These are phyloP conservation scores for Aspergillus pseudoglaucus DNA, from an alignment of 2,329 filamentous ascomycete genomes.

Conservation along the genomic window DNA sequence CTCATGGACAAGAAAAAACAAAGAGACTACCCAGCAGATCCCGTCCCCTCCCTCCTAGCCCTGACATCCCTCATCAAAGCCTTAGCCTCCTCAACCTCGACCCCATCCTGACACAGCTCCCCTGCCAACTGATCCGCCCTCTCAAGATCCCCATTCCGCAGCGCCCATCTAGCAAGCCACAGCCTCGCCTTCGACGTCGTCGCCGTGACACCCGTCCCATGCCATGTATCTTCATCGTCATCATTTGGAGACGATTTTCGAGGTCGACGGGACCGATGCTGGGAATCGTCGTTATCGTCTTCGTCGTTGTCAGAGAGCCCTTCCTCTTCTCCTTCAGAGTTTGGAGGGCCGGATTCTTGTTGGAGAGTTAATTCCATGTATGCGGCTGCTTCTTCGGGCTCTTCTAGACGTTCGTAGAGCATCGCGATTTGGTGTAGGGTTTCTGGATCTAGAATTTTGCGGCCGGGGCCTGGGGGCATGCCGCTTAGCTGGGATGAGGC, in stretches of 20 bases:
- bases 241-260: slow-evolving; percentile 22
- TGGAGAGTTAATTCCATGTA: slow-evolving; percentile 96
- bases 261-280: slow-evolving; percentile 40
- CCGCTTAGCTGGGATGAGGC: slow-evolving; percentile 8
- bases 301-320: slow-evolving; percentile 29
- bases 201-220: slow-evolving; percentile 75
- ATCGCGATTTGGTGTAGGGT: slow-evolving; percentile 82
- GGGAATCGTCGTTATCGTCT: slow-evolving; percentile 27
- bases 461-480: slow-evolving; percentile 17
- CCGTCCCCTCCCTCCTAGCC: slow-evolving; percentile 57
- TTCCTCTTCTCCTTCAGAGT: slow-evolving; percentile 17
- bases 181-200: slow-evolving; percentile 88
- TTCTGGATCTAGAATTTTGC: slow-evolving; percentile 74
- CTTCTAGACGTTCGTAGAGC: slow-evolving; percentile 75
- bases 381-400: slow-evolving; percentile 71
- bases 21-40: slow-evolving; percentile 5
- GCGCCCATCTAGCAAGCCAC: slow-evolving; percentile 83
- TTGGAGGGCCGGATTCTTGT: slow-evolving; percentile 68
- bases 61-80: slow-evolving; percentile 81
- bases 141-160: slow-evolving; percentile 66
- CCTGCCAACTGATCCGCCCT: slow-evolving; percentile 75
- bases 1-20: not conserved
- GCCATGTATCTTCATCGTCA: slow-evolving; percentile 32
- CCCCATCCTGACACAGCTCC: slow-evolving; percentile 90
- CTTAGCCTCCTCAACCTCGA: slow-evolving; percentile 96